Evolutionary conservation across 306 rosid species (phyloP).

Genomic region (Geum urbanum): DNA sequence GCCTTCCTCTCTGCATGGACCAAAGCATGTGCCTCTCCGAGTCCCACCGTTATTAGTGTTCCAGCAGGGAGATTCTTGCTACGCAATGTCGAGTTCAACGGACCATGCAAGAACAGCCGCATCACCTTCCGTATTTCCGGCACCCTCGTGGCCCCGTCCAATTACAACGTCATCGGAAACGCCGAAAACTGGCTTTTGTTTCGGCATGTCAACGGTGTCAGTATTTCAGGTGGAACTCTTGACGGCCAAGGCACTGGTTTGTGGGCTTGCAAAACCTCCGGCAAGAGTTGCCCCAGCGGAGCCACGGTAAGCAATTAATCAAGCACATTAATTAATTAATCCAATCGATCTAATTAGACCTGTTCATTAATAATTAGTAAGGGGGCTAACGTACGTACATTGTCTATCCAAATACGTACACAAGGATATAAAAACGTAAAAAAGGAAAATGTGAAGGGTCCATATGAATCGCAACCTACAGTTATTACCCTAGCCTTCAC

Average conservation of each 20-base stretch:
- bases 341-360: neutral
- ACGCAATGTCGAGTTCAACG: constrained; percentile 27
- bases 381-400: neutral
- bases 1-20: constrained; percentile 40
- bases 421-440: too few relatives aligned
- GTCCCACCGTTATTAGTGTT: constrained; percentile 32
- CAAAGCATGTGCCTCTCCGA: constrained; percentile 35
- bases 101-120: constrained; percentile 37
- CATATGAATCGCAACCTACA: neutral
- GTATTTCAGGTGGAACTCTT: constrained; percentile 38
- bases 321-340: neutral
- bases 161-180: constrained; percentile 37
- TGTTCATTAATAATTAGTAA: neutral
- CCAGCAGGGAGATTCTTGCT: constrained; percentile 43
- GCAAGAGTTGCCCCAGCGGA: constrained; percentile 43
- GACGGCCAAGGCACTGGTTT: constrained; percentile 46
- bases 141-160: constrained; percentile 40
- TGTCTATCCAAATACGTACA: neutral
- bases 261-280: constrained; percentile 50
- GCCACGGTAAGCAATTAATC: constrained; percentile 35
- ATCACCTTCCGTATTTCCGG: constrained; percentile 38
- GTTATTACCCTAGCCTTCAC: neutral
- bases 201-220: constrained; percentile 32
- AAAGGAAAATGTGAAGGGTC: neutral
- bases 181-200: constrained; percentile 38